Evolutionary conservation across 169 alveolate species (phyloP).

Genomic region (Cryptosporidium ryanae): DNA sequence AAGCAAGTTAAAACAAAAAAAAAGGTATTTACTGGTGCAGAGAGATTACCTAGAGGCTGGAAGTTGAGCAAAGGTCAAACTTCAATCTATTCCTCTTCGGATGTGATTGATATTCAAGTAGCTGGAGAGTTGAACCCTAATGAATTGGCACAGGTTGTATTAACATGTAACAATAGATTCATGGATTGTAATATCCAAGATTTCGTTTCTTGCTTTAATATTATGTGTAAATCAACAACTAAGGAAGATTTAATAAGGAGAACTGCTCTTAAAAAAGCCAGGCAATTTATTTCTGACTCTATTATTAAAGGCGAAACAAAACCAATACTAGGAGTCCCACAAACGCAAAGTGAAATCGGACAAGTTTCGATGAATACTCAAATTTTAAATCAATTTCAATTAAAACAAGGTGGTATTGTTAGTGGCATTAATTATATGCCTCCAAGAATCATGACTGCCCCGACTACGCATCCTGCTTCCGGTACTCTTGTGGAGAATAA

Average conservation of each 20-base stretch:
- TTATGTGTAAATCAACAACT: conserved; percentile 46
- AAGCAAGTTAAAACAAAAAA: not conserved
- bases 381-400: too few species aligned
- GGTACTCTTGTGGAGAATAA: too few species aligned
- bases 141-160: conserved; percentile 28
- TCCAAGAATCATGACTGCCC: too few species aligned
- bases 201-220: conserved; percentile 51
- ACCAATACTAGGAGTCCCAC: not conserved
- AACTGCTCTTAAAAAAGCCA: conserved; percentile 55
- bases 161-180: conserved; percentile 53
- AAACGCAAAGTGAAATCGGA: too few species aligned
- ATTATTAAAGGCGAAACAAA: conserved; percentile 17
- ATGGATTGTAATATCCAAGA: conserved; percentile 63
- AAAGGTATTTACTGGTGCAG: conserved; percentile 46
- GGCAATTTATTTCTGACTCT: conserved; percentile 29
- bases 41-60: conserved; percentile 52
- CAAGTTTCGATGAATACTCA: too few species aligned
- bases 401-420: too few species aligned
- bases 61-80: conserved; percentile 62
- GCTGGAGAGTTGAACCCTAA: conserved; percentile 43
- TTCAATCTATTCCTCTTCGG: conserved; percentile 56
- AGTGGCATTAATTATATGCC: too few species aligned
- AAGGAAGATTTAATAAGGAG: conserved; percentile 44
- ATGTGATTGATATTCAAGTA: conserved; percentile 10
- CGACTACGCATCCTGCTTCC: too few species aligned